Base-by-base conservation (phyloP, 1,284 basidiomycete species). In the Volvariella surrecta region DNA sequence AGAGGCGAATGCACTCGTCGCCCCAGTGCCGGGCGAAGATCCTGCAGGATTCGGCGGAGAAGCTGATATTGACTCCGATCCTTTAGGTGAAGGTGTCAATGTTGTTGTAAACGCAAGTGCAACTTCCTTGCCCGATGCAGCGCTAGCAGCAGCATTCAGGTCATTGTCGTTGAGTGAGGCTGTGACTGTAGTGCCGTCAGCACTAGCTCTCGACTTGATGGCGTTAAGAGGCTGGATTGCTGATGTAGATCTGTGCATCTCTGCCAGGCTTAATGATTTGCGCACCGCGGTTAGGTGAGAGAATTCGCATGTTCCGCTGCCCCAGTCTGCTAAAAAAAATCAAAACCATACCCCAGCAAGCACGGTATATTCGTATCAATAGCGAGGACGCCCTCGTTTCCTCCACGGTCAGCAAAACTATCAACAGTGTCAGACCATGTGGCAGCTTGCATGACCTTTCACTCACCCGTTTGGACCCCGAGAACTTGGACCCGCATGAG, bases 41-140 rank as follows among this genome's bases (percentile, higher is more conserved):
- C 46, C 48, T 3, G 44, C 50, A 10, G 55, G 48, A 8, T 51
- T 52, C 9, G 63, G 64, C 30, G 59, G 58, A 2, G 66, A 65
- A 39, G 34, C 34, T 16, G 34, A 35, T 19, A 19, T 35, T 35
- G 82, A 84, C 35, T 77, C 82, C 6, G 84, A 87, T 58, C 83
- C 87, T 3, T 67, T 87, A 2, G 88, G 86, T 20, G 86, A 90
- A 62, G 89, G 92, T 38, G 90, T 94, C 18, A 96, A 96, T 56
- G 86, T 95, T 40, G 77, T 95, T 47, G 74, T 88, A 2, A 76
- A 76, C 0, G 79, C 78, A 15, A 82, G 58, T 1, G 73, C 74
- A 2, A 73, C 70, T 24, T 72, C 70, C 43, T 72, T 71, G 19
- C 64, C 63, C 0, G 57, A 45, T 0, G 76, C 76, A 9, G 62